A percentile compares a stretch with the other conserved stretches of the same genome.
phyloP scores from a whole-genome alignment of 2,329 filamentous ascomycete species.

The Cytospora mali region DNA sequence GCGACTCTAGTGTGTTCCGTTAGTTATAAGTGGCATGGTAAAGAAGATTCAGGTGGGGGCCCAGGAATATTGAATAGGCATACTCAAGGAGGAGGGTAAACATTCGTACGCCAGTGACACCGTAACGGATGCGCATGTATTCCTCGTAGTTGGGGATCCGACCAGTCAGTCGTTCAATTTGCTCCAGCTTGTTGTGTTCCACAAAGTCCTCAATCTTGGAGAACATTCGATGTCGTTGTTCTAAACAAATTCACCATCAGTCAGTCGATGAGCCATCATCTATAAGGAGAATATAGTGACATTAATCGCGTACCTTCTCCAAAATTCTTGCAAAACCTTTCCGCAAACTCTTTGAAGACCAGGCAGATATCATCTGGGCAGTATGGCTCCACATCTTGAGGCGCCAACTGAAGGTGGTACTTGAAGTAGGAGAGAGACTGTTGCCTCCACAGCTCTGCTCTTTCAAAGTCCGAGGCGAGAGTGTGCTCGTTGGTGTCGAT shows the following conservation, averaged over 20 bases:
- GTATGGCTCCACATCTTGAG: conserved; percentile 16
- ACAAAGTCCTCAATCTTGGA: conserved; percentile 30
- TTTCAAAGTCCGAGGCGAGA: conserved; percentile 34
- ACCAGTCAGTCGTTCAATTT: conserved; percentile 29
- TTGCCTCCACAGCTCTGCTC: conserved; percentile 36
- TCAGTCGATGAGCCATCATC: no score
- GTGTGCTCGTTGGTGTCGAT: conserved; percentile 40
- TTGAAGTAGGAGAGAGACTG: conserved; percentile 37
- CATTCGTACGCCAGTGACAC: conserved; percentile 30
- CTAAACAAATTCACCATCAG: neutral
- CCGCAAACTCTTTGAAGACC: conserved; percentile 30
- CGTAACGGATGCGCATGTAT: conserved; percentile 29
- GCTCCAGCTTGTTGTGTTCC: conserved; percentile 27
- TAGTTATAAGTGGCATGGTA: neutral
- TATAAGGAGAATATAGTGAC: no score
- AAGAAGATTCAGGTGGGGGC: neutral
- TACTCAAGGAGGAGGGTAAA: conserved; percentile 30
- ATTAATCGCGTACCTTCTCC: conserved; percentile 27
- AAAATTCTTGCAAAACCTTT: conserved; percentile 26
- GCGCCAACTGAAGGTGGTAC: conserved; percentile 34
- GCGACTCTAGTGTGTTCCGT: conserved; percentile 20
- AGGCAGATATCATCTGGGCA: conserved; percentile 27
- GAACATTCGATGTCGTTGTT: conserved; percentile 28
- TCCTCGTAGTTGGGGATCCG: conserved; percentile 27
- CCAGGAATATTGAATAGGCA: neutral